Conservation (phyloP, 2,329 filamentous ascomycete genomes). For the Cladophialophora psammophila region DNA sequence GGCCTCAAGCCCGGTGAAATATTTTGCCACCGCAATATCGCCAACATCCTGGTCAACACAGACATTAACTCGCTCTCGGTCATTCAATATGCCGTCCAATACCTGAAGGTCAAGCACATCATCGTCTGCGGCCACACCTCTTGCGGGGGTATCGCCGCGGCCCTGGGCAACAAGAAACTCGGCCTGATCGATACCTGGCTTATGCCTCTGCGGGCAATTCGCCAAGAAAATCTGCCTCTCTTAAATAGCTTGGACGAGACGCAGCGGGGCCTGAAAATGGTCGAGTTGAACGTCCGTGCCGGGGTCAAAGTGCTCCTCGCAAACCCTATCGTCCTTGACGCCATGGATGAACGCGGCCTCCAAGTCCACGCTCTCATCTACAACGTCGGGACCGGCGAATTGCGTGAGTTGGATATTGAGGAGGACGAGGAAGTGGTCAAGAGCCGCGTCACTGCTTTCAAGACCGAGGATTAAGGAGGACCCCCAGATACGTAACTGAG, state of each 20-base stretch:
- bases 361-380: constrained; percentile 81
- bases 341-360: constrained; percentile 72
- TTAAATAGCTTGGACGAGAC: constrained; percentile 57
- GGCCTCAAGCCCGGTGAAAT: constrained; percentile 78
- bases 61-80: constrained; percentile 79
- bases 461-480: constrained; percentile 34
- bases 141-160: constrained; percentile 66
- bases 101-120: constrained; percentile 71
- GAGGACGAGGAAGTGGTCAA: constrained; percentile 51
- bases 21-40: constrained; percentile 90
- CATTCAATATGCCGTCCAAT: constrained; percentile 78
- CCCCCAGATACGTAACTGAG: not conserved
- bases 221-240: constrained; percentile 60
- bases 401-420: constrained; percentile 60
- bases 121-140: constrained; percentile 68
- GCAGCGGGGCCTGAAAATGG: constrained; percentile 67
- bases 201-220: constrained; percentile 61
- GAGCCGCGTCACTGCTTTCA: constrained; percentile 51
- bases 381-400: constrained; percentile 65
- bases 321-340: constrained; percentile 73
- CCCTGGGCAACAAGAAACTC: constrained; percentile 63
- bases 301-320: constrained; percentile 72
- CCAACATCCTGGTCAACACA: constrained; percentile 77
- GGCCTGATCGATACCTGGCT: constrained; percentile 70
- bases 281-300: constrained; percentile 77